These are phyloP conservation scores for Chytriomyces sp. DNA, from an alignment of 192 early-diverging fungal genomes.

Conservation along the genomic window DNA sequence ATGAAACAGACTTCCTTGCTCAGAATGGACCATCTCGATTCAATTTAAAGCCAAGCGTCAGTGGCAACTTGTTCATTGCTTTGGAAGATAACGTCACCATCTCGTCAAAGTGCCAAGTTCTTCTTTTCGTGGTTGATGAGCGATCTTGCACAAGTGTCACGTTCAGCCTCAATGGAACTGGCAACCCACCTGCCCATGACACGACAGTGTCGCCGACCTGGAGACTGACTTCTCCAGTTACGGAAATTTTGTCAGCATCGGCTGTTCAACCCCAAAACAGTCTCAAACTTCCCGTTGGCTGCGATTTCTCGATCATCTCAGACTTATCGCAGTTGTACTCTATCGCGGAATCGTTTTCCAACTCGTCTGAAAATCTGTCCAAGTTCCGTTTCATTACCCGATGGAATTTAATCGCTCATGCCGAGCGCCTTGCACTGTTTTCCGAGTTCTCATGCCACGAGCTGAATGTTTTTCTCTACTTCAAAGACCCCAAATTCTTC, in stretches of 20 bases:
- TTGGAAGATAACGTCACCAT: background rate
- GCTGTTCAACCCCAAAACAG: background rate
- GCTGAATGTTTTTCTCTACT: slow-evolving; percentile 26
- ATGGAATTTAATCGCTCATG: slow-evolving; percentile 11
- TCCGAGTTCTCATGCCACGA: slow-evolving; percentile 33
- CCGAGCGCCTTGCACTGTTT: background rate
- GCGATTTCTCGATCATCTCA: slow-evolving; percentile 19
- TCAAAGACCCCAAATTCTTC: slow-evolving; percentile 29
- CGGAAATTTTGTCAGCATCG: slow-evolving; percentile 6
- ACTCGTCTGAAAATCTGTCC: background rate
- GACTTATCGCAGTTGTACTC: slow-evolving; percentile 16
- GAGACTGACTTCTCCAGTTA: slow-evolving; percentile 9
- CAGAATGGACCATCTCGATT: slow-evolving; percentile 25
- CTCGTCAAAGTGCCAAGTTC: slow-evolving; percentile 10
- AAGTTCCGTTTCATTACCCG: slow-evolving; percentile 25
- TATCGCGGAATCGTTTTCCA: slow-evolving; percentile 17
- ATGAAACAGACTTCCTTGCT: slow-evolving; percentile 21
- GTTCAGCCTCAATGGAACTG: background rate
- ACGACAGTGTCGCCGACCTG: slow-evolving; percentile 18
- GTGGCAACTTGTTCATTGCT: slow-evolving; percentile 21
- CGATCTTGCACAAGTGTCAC: background rate
- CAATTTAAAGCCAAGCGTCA: slow-evolving; percentile 16
- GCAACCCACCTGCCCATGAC: background rate
- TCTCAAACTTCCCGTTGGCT: background rate
- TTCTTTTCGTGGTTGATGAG: slow-evolving; percentile 23